Evolutionary conservation across 805 yeast genomes (phyloP), one percentile per base, ranked within the genome.

Genomic region (Candida koratica): DNA sequence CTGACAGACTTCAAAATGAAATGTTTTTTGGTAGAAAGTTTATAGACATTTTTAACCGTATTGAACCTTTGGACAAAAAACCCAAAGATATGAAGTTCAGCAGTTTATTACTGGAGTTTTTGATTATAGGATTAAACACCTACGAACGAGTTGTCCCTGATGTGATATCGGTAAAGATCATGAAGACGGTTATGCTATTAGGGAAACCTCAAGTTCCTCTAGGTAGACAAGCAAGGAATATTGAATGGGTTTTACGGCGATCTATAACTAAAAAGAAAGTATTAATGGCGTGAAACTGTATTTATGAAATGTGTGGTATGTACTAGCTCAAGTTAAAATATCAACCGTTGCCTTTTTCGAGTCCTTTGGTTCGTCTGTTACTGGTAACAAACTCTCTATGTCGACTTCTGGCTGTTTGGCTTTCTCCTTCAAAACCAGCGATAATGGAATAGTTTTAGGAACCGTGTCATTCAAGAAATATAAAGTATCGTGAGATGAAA

Each of bases 401-500:
- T 42, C 41, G n/a, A 18, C 33, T 20, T 17, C 41, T 20, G 41
- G 32, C 25, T 20, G 20, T 7, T 33, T 26, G 12, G 19, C 15
- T 13, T 27, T 28, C 5, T 36, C 39, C n/a, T 29, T 20, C 5
- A 77, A 60, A 2, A 80, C 61, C 13, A 70, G 71, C 11, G 70
- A 69, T 17, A 79, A 52, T 3, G 74, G 68, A 15, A 64, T 68
- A 0, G 81, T 73, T 47, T 72, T 73, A 2, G 93, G 94, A 6
- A 84, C 81, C 2, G 85, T 64, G 39, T 79, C 83, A 27, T 72
- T 62, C 41, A 85, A 61, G 53, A 85, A 84, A 23, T 71, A 61
- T 35, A 85, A 64, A 24, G 79, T 71, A 31, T 80, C 86, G 42
- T 71, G 75, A 34, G 66, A 62, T 16, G 67, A 48, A 3, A 81